These are phyloP conservation scores for Sporothrix pseudoabietina DNA, from an alignment of 2,329 filamentous ascomycete species.

Conservation along the genomic window DNA sequence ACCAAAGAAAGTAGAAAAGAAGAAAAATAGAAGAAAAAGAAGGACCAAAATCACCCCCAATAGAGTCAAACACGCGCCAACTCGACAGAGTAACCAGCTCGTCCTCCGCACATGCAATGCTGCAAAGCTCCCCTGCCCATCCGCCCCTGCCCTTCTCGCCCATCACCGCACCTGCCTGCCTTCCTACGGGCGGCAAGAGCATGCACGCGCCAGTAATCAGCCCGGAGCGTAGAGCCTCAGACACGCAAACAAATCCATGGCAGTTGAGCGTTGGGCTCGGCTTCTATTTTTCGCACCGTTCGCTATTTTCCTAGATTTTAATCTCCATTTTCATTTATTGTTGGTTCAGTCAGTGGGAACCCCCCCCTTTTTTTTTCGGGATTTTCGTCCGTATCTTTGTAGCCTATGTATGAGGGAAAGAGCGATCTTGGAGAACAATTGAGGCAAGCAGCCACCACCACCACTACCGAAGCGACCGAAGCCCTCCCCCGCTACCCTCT, in stretches of 20 bases:
- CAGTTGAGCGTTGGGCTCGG: not conserved
- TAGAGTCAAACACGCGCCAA: conserved; percentile 12
- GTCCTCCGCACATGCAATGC: conserved; percentile 12
- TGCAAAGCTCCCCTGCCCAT: conserved; percentile 12
- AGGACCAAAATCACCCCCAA: not conserved
- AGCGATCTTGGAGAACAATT: not conserved
- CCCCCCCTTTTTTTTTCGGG: not conserved
- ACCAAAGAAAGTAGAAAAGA: not conserved
- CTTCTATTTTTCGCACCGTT: not conserved
- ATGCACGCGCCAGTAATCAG: not conserved
- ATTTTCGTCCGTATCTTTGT: conserved; percentile 22
- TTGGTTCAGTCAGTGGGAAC: not conserved
- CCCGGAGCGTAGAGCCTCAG: not conserved
- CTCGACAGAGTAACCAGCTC: conserved; percentile 26
- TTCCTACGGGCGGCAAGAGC: conserved; percentile 3
- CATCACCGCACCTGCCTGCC: not conserved
- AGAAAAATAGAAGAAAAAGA: conserved; percentile 10
- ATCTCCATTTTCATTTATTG: not conserved
- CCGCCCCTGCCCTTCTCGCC: conserved; percentile 4
- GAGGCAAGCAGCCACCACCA: not conserved
- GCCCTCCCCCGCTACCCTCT: not conserved
- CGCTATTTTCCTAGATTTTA: not conserved
- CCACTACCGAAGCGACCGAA: not conserved
- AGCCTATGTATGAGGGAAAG: conserved; percentile 7
- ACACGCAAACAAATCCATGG: not conserved